Evolutionary conservation across 805 yeast species (phyloP), one percentile per base, ranked within the genome.

Genomic region (Sugiyamaella smithiae): DNA sequence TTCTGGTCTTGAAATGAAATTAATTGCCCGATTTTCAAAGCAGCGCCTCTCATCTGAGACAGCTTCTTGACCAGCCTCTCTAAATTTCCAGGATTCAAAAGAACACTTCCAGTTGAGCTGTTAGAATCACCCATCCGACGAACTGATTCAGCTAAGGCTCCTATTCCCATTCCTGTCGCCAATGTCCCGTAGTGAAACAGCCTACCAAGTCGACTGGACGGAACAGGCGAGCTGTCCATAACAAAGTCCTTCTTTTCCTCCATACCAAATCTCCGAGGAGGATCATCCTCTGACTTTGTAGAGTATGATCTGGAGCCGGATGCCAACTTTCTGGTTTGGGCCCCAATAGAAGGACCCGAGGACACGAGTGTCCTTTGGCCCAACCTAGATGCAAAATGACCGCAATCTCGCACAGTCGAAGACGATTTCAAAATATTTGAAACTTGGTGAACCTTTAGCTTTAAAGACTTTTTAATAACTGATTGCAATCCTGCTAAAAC

Each of bases 41-140:
- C 99, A 1, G 98, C 99, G n/a, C 99, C 99, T 62, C 99, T 78
- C 99, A 93, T 93, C 62, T 87, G 82, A 45, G 93, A 80, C 58
- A 93, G 81, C 65, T 88, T 89, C 58, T 80, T 81, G 9, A 96
- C 95, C 72, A 93, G 80, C 46, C 95, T 68, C 59, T 91, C 96
- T 37, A 93, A 82, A 65, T 91, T 93, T 14, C 78, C 77, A 5
- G 95, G 90, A 2, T 87, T 83, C 58, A 93, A 72, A 1, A 95
- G 71, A 38, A 88, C 63, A 24, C 75, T 69, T 2, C 85, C 84
- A 19, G 73, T 64, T 19, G 40, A 43, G 5, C 56, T 45, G n/a
- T 38, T 28, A 12, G 43, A 22, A 41, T 42, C 51, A 9, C 63
- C 62, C 5, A 63, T 63, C 36, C 89, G 80, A 51, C 82, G 76